Conservation (phyloP, 306 rosid genomes). For the Carpinus fangiana region DNA sequence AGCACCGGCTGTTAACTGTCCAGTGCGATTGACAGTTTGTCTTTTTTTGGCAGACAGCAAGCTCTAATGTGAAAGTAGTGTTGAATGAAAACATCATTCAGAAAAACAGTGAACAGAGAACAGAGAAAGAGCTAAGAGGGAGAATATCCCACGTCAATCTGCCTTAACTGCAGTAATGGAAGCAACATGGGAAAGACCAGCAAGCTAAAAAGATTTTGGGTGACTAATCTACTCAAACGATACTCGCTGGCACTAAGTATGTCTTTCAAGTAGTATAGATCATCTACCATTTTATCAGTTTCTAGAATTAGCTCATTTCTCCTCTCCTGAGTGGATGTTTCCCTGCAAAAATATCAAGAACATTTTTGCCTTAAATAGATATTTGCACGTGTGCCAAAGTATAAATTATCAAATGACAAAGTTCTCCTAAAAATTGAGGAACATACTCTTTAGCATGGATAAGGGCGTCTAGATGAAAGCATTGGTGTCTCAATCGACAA, state of each 20-base stretch:
- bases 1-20: too few species aligned
- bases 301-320: slow-evolving; percentile 55
- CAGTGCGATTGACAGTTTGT: background rate
- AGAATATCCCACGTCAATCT: slow-evolving; percentile 54
- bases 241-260: slow-evolving; percentile 54
- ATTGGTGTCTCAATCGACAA: slow-evolving; percentile 53
- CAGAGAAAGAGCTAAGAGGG: slow-evolving; percentile 13
- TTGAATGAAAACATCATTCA: slow-evolving; percentile 30
- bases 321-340: slow-evolving; percentile 39
- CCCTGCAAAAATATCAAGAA: slow-evolving; percentile 47
- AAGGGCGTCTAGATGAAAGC: slow-evolving; percentile 54
- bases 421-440: slow-evolving; percentile 5
- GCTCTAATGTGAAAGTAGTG: slow-evolving; percentile 45
- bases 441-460: slow-evolving; percentile 52
- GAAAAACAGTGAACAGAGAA: background rate
- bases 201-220: slow-evolving; percentile 59
- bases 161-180: slow-evolving; percentile 49
- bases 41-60: slow-evolving; percentile 43
- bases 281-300: slow-evolving; percentile 65
- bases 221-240: slow-evolving; percentile 49
- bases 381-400: slow-evolving; percentile 1
- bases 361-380: slow-evolving; percentile 14
- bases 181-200: slow-evolving; percentile 62
- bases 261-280: slow-evolving; percentile 77
- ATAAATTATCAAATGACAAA: slow-evolving; percentile 7